These are phyloP conservation scores for Sporisorium sorghi DNA, from an alignment of 1,284 basidiomycete species.

Conservation along the genomic window DNA sequence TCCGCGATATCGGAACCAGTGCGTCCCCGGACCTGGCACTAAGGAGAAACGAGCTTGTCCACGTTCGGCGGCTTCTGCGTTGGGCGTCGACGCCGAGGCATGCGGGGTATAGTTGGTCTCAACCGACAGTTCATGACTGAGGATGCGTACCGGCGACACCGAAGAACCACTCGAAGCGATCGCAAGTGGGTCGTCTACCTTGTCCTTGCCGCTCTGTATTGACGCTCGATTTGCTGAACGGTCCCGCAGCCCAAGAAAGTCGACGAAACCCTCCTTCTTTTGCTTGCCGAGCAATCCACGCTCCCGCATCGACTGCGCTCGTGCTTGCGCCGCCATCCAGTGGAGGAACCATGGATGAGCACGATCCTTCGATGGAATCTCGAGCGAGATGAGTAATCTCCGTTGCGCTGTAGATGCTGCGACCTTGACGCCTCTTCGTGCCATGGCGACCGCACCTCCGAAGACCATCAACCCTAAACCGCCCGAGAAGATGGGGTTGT, in stretches of 20 bases:
- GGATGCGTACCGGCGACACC: slow-evolving; percentile 69
- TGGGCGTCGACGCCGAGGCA: slow-evolving; percentile 37
- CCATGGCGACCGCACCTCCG: slow-evolving; percentile 59
- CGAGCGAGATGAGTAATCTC: slow-evolving; percentile 90
- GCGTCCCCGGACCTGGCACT: slow-evolving; percentile 93
- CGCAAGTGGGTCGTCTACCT: slow-evolving; percentile 67
- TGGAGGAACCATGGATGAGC: slow-evolving; percentile 96
- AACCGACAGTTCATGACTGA: slow-evolving; percentile 86
- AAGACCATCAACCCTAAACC: slow-evolving; percentile 68
- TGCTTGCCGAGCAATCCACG: slow-evolving; percentile 54
- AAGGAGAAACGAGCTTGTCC: slow-evolving; percentile 79
- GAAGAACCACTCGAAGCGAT: slow-evolving; percentile 66
- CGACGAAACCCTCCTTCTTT: slow-evolving; percentile 55
- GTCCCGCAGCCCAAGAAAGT: slow-evolving; percentile 57
- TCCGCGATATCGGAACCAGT: slow-evolving; percentile 88
- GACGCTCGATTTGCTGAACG: slow-evolving; percentile 18
- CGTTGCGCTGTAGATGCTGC: slow-evolving; percentile 83
- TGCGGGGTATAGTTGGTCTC: slow-evolving; percentile 75
- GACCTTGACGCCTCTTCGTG: slow-evolving; percentile 74
- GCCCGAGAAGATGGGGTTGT: slow-evolving; percentile 66
- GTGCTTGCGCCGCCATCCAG: slow-evolving; percentile 83
- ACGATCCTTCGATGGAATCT: slow-evolving; percentile 94
- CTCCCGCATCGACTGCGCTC: slow-evolving; percentile 65
- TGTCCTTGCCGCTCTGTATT: background rate
- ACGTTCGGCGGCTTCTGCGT: slow-evolving; percentile 48